Evolutionary conservation across 495 filamentous ascomycete genomes (phyloP), one percentile per base, ranked within the genome.

Genomic region (Lasiosphaeriaceae sp.): DNA sequence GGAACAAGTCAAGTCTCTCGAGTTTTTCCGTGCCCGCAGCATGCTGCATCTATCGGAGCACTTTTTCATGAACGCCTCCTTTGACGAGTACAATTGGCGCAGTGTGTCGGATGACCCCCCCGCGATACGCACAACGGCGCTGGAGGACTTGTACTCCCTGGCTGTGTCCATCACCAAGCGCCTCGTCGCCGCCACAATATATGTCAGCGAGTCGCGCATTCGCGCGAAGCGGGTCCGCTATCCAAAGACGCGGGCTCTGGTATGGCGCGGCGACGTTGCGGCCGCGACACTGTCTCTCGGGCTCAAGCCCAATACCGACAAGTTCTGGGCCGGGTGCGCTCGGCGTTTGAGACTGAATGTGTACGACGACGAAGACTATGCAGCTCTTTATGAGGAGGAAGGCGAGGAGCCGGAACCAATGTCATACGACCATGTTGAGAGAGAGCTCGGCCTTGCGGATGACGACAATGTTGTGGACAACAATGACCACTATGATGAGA

Each of bases 11-110:
- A 59, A 65, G 7, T 67, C 68, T 21, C 47, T 82, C 1, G 71
- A 77, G 51, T 59, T 96, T 0, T 80, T 96, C 24, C 66, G 76
- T 35, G 59, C 86, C 6, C 68, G 71, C 17, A 77, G 68, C 9
- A 92, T 87, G 85, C 71, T 94, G 5, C 59, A 70, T 16, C 71
- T 96, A 5, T 87, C 89, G 0, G 73, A 77, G 21, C 74, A 75
- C 3, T 39, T 93, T 1, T 94, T 95, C 63, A 95, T 96, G 92
- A 93, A 94, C 66, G 79, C 81, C 4, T 71, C 75, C 2, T 71
- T 80, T 41, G 66, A 71, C 20, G 81, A 86, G 39, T 77, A 84
- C 47, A 90, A 90, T 62, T 96, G 89, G 89, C 72, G 65, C 16
- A 71, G 72, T 52, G 50, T 87, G 7, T 58, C 57, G 2, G 57